Percentiles rank a stretch among this genome's conserved stretches.
Evolutionary conservation across 345 rosid species (phyloP).

Genomic region (Euphorbia tirucalli): DNA sequence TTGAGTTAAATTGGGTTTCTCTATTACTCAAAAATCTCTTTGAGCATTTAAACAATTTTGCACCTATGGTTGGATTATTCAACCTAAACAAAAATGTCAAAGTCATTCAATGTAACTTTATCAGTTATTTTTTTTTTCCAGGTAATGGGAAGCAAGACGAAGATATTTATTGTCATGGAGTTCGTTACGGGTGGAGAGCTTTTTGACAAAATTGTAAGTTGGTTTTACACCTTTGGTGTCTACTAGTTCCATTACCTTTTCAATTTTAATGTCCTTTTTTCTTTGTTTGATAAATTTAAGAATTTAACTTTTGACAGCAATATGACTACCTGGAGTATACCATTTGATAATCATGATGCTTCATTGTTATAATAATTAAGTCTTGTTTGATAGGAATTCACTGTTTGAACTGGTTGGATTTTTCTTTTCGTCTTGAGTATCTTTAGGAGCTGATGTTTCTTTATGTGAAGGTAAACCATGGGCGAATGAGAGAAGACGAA

Average conservation of each 20-base stretch:
- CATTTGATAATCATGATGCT: background rate
- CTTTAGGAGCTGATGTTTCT: background rate
- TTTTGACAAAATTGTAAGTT: conserved; percentile 34
- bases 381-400: background rate
- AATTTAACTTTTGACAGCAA: background rate
- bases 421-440: background rate
- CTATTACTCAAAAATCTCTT: background rate
- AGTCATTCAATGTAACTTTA: background rate
- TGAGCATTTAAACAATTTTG: background rate
- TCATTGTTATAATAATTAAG: background rate
- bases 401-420: background rate
- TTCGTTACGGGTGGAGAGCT: conserved; percentile 34
- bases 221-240: background rate
- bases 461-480: conserved; percentile 70
- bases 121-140: conserved; percentile 6
- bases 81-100: conserved; percentile 4
- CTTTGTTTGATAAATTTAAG: background rate
- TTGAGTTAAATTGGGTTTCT: background rate
- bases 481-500: conserved; percentile 87
- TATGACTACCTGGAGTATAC: background rate
- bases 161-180: conserved; percentile 35
- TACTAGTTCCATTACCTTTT: background rate
- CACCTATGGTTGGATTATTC: background rate
- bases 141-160: conserved; percentile 36
- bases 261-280: background rate